These are phyloP conservation scores for Populus trichocarpa DNA, from an alignment of 441 rosid species.

Conservation along the genomic window DNA sequence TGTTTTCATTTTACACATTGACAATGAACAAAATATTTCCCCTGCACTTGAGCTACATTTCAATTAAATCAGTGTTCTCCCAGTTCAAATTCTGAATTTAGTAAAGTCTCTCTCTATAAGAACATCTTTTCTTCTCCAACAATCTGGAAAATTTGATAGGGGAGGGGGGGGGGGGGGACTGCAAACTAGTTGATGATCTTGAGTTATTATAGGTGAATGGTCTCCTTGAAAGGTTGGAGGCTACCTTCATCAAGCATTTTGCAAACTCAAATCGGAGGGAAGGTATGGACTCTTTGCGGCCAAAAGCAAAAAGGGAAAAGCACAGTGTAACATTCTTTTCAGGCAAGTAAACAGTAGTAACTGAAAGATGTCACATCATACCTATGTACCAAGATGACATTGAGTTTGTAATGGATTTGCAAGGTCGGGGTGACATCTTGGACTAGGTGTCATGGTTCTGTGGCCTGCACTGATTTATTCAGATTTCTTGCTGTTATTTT, in stretches of 20 bases:
- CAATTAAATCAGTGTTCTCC: background rate
- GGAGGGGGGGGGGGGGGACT: too few species aligned
- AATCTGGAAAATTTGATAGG: background rate
- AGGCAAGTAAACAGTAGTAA: constrained; percentile 32
- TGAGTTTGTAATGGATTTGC: background rate
- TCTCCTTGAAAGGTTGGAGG: constrained; percentile 62
- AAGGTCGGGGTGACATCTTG: background rate
- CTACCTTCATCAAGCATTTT: constrained; percentile 53
- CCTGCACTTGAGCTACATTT: background rate
- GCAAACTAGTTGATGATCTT: background rate
- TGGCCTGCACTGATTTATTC: background rate
- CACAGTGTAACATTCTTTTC: constrained; percentile 61
- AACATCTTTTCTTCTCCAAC: background rate
- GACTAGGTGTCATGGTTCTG: background rate
- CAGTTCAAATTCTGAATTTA: too few species aligned
- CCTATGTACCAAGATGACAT: background rate
- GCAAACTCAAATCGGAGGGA: constrained; percentile 50
- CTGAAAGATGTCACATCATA: background rate
- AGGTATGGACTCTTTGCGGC: constrained; percentile 62
- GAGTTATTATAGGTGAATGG: constrained; percentile 37
- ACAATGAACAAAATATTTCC: background rate
- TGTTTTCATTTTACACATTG: background rate
- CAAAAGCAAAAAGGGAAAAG: constrained; percentile 53
- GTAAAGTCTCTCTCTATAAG: background rate
- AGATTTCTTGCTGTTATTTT: constrained; percentile 6